Percentiles rank a stretch among this genome's conserved stretches.
Evolutionary conservation across 805 yeast species (phyloP).

Genomic region (Brettanomyces custersianus): DNA sequence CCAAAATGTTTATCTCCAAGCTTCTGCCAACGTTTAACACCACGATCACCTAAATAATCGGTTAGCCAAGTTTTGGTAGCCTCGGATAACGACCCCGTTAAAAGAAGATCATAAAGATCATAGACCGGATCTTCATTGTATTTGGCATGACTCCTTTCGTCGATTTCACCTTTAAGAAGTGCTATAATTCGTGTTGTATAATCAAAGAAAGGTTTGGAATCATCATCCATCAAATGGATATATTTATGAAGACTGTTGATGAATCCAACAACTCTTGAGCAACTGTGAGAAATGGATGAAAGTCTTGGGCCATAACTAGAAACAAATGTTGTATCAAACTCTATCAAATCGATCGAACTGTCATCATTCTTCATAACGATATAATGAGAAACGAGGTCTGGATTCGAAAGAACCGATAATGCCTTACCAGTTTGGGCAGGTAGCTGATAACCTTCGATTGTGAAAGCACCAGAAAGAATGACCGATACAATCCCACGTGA

Average conservation of each 20-base stretch:
- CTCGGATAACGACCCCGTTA: slow-evolving; percentile 46
- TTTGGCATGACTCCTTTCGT: slow-evolving; percentile 12
- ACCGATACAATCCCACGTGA: slow-evolving; percentile 16
- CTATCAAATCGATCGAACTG: slow-evolving; percentile 13
- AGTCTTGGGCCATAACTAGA: slow-evolving; percentile 20
- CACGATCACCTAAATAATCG: slow-evolving; percentile 61
- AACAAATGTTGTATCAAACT: slow-evolving; percentile 21
- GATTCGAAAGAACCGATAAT: slow-evolving; percentile 12
- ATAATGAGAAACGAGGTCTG: slow-evolving; percentile 17
- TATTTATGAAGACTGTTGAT: slow-evolving; percentile 27
- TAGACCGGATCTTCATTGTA: slow-evolving; percentile 23
- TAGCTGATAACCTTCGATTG: slow-evolving; percentile 18
- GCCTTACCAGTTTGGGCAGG: slow-evolving; percentile 12
- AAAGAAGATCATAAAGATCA: slow-evolving; percentile 36
- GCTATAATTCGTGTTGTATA: slow-evolving; percentile 27
- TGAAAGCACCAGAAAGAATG: slow-evolving; percentile 26
- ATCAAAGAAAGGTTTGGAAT: slow-evolving; percentile 29
- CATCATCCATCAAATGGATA: slow-evolving; percentile 19
- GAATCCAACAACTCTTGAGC: slow-evolving; percentile 28
- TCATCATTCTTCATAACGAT: slow-evolving; percentile 13
- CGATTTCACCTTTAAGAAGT: slow-evolving; percentile 28
- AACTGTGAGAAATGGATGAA: slow-evolving; percentile 24
- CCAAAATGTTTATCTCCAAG: slow-evolving; percentile 45
- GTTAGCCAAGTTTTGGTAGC: slow-evolving; percentile 49
- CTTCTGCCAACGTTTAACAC: slow-evolving; percentile 45